Conservation (phyloP, 352 stramenopile genomes). For the Globisporangium canariense region DNA sequence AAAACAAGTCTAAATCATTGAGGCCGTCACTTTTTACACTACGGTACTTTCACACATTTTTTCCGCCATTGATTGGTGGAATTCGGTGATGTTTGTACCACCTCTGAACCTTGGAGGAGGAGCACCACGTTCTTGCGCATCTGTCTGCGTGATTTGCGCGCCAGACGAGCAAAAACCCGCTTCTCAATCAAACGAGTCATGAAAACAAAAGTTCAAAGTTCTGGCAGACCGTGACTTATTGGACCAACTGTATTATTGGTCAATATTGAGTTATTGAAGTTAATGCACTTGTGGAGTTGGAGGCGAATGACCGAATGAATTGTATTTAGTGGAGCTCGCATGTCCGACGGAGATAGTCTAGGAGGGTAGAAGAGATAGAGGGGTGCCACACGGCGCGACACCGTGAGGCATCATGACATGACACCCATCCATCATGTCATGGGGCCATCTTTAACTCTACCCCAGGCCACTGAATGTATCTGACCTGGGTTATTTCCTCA, state of each 20-base stretch:
- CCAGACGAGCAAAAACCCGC: conserved; percentile 5
- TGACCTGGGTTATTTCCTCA: too few species aligned
- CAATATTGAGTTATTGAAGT: background rate
- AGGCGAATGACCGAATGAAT: too few species aligned
- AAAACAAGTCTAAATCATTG: conserved; percentile 7
- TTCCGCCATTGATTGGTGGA: conserved; percentile 5
- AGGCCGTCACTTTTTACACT: conserved; percentile 7
- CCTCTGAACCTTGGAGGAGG: conserved; percentile 6
- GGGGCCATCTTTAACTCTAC: too few species aligned
- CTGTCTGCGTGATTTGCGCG: conserved; percentile 3
- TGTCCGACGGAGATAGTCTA: too few species aligned
- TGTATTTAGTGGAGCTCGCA: too few species aligned
- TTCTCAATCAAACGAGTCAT: conserved; percentile 6
- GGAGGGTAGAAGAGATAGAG: too few species aligned
- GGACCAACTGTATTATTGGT: conserved; percentile 1
- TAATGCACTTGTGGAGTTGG: too few species aligned
- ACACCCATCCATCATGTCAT: too few species aligned
- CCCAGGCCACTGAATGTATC: too few species aligned
- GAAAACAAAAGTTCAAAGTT: conserved; percentile 7
- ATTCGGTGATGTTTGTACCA: conserved; percentile 6
- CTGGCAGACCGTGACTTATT: conserved; percentile 8
- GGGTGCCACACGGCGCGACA: too few species aligned
- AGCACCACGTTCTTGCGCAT: conserved; percentile 5
- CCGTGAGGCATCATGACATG: too few species aligned
- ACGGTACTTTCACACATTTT: conserved; percentile 6